Evolutionary conservation across 1,284 basidiomycete genomes (phyloP).

Genomic region (Thelephora terrestris): DNA sequence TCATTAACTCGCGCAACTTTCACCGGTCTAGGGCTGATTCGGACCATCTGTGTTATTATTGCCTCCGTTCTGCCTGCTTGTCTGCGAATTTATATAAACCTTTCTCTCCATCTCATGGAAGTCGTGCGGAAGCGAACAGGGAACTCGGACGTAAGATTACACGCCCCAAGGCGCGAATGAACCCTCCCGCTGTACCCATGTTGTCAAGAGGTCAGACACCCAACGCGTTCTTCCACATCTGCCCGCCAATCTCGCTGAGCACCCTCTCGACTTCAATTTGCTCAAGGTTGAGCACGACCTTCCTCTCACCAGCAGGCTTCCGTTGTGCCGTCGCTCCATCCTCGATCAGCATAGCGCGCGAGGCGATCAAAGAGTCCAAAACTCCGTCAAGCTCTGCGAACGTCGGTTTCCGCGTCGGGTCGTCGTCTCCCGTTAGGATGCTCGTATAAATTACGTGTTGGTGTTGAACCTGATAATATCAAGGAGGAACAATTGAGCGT

Average conservation of each 20-base stretch:
- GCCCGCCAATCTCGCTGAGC: slow-evolving; percentile 60
- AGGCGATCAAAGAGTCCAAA: slow-evolving; percentile 57
- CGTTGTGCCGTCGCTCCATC: slow-evolving; percentile 41
- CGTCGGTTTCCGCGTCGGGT: slow-evolving; percentile 43
- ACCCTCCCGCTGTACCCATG: no score
- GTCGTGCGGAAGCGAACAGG: no score
- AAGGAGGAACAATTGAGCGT: slow-evolving; percentile 2
- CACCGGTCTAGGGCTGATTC: slow-evolving; percentile 4
- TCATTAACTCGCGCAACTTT: neutral
- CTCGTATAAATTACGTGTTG: slow-evolving; percentile 59
- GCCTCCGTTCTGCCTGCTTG: neutral
- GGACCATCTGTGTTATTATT: slow-evolving; percentile 11
- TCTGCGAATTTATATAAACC: slow-evolving; percentile 3
- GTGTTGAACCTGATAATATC: slow-evolving; percentile 39
- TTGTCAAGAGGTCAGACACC: slow-evolving; percentile 14
- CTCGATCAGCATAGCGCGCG: slow-evolving; percentile 64
- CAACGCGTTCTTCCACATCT: slow-evolving; percentile 52
- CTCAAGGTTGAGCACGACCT: slow-evolving; percentile 61
- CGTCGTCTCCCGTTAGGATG: slow-evolving; percentile 40
- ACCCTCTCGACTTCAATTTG: slow-evolving; percentile 64
- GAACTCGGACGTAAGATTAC: no score
- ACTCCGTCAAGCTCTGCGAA: slow-evolving; percentile 47
- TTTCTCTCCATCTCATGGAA: no score
- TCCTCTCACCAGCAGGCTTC: slow-evolving; percentile 47
- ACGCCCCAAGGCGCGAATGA: no score